phyloP scores from a whole-genome alignment of 768 basidiomycete genomes.

The Tricholoma hemisulphureum region DNA sequence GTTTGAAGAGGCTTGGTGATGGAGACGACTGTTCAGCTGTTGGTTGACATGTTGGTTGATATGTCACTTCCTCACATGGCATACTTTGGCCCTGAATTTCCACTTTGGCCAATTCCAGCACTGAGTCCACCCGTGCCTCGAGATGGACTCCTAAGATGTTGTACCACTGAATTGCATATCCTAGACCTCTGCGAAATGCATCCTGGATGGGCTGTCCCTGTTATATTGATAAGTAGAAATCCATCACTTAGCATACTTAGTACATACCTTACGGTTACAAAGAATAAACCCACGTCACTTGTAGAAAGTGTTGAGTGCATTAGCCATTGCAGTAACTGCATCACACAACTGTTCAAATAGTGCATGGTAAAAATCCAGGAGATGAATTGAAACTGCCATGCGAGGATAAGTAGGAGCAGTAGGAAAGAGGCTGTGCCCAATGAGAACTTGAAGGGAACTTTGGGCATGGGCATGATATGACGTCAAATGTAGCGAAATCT shows the following conservation, averaged over 20 bases:
- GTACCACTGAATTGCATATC: slow-evolving; percentile 16
- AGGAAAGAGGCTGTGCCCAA: slow-evolving; percentile 32
- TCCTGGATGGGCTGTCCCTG: slow-evolving; percentile 26
- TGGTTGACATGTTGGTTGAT: too few species aligned
- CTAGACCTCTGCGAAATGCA: slow-evolving; percentile 27
- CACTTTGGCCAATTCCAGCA: background rate
- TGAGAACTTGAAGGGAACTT: slow-evolving; percentile 21
- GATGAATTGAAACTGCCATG: too few species aligned
- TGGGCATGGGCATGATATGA: slow-evolving; percentile 21
- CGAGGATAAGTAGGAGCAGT: slow-evolving; percentile 20
- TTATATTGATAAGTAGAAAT: background rate
- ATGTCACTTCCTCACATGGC: background rate
- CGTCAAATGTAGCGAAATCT: too few species aligned
- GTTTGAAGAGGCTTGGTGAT: too few species aligned
- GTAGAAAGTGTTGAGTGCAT: slow-evolving; percentile 29
- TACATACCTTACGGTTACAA: too few species aligned
- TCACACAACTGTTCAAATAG: slow-evolving; percentile 37
- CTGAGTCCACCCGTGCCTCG: too few species aligned
- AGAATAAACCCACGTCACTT: too few species aligned
- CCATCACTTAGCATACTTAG: too few species aligned
- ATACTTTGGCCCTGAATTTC: too few species aligned
- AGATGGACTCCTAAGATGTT: slow-evolving; percentile 10
- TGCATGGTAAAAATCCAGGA: slow-evolving; percentile 30
- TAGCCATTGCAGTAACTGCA: slow-evolving; percentile 27
- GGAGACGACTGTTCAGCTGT: too few species aligned